Base-by-base conservation (phyloP, 2,329 filamentous ascomycete genomes). In the Ophiostoma sp. region DNA sequence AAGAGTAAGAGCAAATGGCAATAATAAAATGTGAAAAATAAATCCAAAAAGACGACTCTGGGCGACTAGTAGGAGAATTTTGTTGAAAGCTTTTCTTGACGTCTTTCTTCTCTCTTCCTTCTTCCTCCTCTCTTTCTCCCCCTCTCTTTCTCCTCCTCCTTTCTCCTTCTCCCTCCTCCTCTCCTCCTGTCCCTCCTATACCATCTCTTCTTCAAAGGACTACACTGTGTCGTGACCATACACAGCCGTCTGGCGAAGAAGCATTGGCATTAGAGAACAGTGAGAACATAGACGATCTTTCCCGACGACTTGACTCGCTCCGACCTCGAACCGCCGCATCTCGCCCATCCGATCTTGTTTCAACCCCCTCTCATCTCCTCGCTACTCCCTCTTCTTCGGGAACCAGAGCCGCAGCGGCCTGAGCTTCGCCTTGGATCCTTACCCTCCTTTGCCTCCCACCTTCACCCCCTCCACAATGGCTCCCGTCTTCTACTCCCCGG, bases 401-500 rank as follows among this genome's bases (percentile, higher is more conserved):
- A 66, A 18, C 38, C n/a, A 44, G 63, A 64, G 63, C 63, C 55
- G 11, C 55, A 38, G 18, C 55, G 55, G 55, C 55, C 27, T 60
- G 55, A 38, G 27, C 55, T 60, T 60, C 38, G 55, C 27, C 55
- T 38, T 27, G 27, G 55, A 40, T 64, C 16, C 62, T 64, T 64
- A 42, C 41, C 16, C 18, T 55, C 6, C 7, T 49, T 18, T 47
- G 16, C 5, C 7, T 14, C 16, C 14, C 11, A 18, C 36, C 18
- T 27, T 55, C 47, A 11, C 55, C 44, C 9, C 16, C 64, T 64
- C 14, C 68, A 55, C 36, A 45, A 81, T 81, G 80, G 74, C 77
- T 42, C 72, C 77, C 58, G 74, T 74, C 44, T 72, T 79, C 69
- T 80, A 82, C 72, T 79, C 82, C 64, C 88, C 89, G 64, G 87